These are phyloP conservation scores for Globisporangium takayamanum DNA, from an alignment of 352 stramenopile genomes.

Conservation along the genomic window DNA sequence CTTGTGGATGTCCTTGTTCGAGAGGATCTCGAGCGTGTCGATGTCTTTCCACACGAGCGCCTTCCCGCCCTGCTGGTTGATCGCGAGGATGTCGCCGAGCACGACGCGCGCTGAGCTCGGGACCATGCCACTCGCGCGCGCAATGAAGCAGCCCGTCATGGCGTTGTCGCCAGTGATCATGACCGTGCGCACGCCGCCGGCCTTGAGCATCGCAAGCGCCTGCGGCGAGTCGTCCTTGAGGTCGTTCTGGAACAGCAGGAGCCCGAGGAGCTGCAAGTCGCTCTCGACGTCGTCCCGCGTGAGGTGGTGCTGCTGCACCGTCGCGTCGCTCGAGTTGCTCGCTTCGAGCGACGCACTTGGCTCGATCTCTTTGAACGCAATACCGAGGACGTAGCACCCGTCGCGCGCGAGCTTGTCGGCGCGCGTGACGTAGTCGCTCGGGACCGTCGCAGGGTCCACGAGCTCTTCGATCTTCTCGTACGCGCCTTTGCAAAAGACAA, in stretches of 20 bases:
- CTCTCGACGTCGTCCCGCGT: constrained; percentile 51
- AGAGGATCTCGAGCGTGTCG: constrained; percentile 31
- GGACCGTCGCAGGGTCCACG: constrained; percentile 31
- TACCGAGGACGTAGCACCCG: constrained; percentile 73
- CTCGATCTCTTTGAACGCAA: constrained; percentile 30
- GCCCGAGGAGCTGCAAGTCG: constrained; percentile 45
- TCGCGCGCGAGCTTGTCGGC: constrained; percentile 35
- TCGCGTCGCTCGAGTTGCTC: background rate
- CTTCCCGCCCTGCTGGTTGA: constrained; percentile 15
- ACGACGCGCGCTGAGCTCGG: constrained; percentile 23
- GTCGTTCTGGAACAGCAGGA: constrained; percentile 82
- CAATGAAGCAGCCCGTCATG: constrained; percentile 46
- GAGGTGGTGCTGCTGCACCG: constrained; percentile 5
- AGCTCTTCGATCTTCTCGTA: constrained; percentile 70
- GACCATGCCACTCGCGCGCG: constrained; percentile 35
- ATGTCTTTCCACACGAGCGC: constrained; percentile 42
- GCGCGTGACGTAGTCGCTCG: constrained; percentile 39
- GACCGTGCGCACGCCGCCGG: constrained; percentile 50
- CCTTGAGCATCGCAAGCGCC: constrained; percentile 56
- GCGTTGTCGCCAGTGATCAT: constrained; percentile 85
- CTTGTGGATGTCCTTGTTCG: constrained; percentile 23
- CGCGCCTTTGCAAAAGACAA: constrained; percentile 76
- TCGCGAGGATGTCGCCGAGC: constrained; percentile 30
- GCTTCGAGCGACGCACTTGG: background rate
- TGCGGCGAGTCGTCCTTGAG: constrained; percentile 59